phyloP scores from a whole-genome alignment of 2,329 filamentous ascomycete species.

The Calycina herbarum region DNA sequence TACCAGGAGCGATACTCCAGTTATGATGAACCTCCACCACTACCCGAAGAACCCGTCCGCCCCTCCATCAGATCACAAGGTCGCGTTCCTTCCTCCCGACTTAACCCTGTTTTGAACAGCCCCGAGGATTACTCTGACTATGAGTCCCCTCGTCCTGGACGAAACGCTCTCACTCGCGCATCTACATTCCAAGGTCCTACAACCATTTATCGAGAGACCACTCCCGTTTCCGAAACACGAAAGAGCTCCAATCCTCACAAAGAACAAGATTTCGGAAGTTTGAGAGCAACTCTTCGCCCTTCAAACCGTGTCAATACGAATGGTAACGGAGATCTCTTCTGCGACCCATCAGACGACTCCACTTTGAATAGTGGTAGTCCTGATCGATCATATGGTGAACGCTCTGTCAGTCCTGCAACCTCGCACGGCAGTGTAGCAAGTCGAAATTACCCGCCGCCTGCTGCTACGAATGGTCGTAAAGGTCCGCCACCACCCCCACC shows the following conservation, averaged over 20 bases:
- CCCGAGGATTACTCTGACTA: constrained; percentile 33
- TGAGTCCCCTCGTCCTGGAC: constrained; percentile 40
- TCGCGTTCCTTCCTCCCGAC: constrained; percentile 34
- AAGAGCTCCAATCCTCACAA: constrained; percentile 45
- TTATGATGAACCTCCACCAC: constrained; percentile 48
- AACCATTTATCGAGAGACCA: constrained; percentile 51
- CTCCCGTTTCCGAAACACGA: constrained; percentile 50
- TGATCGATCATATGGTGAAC: constrained; percentile 48
- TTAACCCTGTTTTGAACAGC: constrained; percentile 25
- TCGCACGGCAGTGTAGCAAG: constrained; percentile 52
- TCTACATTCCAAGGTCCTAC: constrained; percentile 60
- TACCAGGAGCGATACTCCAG: constrained; percentile 59
- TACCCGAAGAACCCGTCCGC: constrained; percentile 46
- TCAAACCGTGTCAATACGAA: constrained; percentile 30
- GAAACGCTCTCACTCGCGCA: constrained; percentile 51
- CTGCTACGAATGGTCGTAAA: constrained; percentile 43
- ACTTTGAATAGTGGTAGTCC: constrained; percentile 50
- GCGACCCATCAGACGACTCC: constrained; percentile 51
- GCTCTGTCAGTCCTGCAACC: constrained; percentile 54
- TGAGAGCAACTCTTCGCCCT: constrained; percentile 40
- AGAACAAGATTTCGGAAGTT: constrained; percentile 46
- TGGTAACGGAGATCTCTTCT: constrained; percentile 45
- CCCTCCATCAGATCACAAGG: constrained; percentile 51
- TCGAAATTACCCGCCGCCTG: constrained; percentile 51
- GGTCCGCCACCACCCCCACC: constrained; percentile 63